Conservation (phyloP, 1,284 basidiomycete species). For the Papiliotrema fonsecae region DNA sequence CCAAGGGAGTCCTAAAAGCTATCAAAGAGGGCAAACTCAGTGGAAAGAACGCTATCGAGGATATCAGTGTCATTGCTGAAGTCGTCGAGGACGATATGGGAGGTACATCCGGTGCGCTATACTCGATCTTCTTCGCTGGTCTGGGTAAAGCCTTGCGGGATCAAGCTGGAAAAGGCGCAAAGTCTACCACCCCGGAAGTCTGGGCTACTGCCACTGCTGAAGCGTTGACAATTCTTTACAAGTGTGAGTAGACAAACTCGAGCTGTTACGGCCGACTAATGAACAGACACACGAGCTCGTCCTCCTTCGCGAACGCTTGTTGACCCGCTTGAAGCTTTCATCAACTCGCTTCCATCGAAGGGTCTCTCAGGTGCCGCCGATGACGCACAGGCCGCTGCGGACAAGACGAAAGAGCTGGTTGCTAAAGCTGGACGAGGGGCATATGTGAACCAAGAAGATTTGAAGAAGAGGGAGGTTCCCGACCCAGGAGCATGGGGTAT, state of each 20-base stretch:
- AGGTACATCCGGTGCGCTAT: constrained; percentile 85
- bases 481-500: constrained; percentile 91
- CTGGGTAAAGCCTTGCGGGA: constrained; percentile 49
- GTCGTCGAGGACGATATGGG: constrained; percentile 75
- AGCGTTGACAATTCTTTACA: constrained; percentile 70
- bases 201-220: constrained; percentile 62
- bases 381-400: constrained; percentile 65
- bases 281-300: constrained; percentile 68
- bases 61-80: constrained; percentile 64
- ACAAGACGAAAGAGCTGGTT: constrained; percentile 63
- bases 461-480: constrained; percentile 65
- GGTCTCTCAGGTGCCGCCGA: constrained; percentile 57
- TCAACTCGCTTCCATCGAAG: constrained; percentile 53
- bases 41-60: constrained; percentile 60
- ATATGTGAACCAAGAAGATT: constrained; percentile 70
- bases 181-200: constrained; percentile 50
- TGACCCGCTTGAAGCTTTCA: constrained; percentile 84
- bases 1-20: constrained; percentile 51
- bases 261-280: not conserved
- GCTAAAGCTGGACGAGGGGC: constrained; percentile 87
- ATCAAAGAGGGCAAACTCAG: constrained; percentile 51
- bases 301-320: constrained; percentile 85
- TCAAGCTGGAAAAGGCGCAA: constrained; percentile 15
- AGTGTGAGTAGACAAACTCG: constrained; percentile 47
- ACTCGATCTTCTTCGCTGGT: constrained; percentile 87